Evolutionary conservation across 139 green algal genomes (phyloP).

Genomic region (Micractinium conductrix): DNA sequence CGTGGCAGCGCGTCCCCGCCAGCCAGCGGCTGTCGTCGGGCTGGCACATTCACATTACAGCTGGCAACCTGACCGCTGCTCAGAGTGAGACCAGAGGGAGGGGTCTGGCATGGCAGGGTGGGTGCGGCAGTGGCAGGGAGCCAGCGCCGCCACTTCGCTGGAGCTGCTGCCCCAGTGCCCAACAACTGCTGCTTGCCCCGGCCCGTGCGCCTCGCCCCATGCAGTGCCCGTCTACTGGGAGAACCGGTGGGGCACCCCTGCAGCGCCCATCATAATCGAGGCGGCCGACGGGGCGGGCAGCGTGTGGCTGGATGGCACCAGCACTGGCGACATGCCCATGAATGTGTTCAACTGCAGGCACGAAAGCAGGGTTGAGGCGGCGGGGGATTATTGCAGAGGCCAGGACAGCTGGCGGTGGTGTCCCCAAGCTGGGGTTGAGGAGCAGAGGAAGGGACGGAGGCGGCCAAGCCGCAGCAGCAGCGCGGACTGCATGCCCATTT

Average conservation of each 20-base stretch:
- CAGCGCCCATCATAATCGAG: slow-evolving; percentile 16
- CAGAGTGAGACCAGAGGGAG: too few relatives aligned
- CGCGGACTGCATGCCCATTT: too few relatives aligned
- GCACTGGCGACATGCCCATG: too few relatives aligned
- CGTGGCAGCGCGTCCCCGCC: not conserved
- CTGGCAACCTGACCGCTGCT: not conserved
- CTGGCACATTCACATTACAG: slow-evolving; percentile 23
- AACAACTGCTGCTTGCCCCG: too few relatives aligned
- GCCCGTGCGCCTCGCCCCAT: not conserved
- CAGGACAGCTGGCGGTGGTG: too few relatives aligned
- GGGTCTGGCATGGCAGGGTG: too few relatives aligned
- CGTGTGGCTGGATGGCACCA: not conserved
- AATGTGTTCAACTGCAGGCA: slow-evolving; percentile 8
- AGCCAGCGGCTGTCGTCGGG: not conserved
- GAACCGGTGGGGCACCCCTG: not conserved
- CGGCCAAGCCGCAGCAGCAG: not conserved
- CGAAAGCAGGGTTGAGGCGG: not conserved
- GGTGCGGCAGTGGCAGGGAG: too few relatives aligned
- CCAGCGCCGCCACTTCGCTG: too few relatives aligned
- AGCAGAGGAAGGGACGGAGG: too few relatives aligned
- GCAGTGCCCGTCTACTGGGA: slow-evolving; percentile 35
- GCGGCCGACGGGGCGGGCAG: not conserved
- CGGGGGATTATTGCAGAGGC: too few relatives aligned
- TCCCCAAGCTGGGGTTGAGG: too few relatives aligned
- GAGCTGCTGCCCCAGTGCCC: too few relatives aligned